Percentiles rank a stretch among this genome's conserved stretches.
Evolutionary conservation across 495 filamentous ascomycete species (phyloP).

Genomic region (Daldinia concentrica): DNA sequence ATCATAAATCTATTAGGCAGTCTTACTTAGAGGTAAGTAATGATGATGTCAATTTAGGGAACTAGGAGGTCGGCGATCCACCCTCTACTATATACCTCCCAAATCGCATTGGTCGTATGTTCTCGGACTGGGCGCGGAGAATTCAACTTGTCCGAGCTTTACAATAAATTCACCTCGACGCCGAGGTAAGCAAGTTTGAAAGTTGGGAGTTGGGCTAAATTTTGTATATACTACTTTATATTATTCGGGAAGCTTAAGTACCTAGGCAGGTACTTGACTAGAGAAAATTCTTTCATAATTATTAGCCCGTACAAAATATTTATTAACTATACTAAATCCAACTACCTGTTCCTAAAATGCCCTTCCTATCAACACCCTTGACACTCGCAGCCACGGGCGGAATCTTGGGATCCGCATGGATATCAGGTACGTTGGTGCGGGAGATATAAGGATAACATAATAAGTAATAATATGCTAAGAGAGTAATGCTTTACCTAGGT

Average conservation of each 20-base stretch:
- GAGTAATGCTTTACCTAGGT: constrained; percentile 37
- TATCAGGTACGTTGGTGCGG: constrained; percentile 35
- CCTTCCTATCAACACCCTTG: constrained; percentile 40
- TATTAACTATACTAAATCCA: neutral
- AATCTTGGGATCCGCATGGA: constrained; percentile 43
- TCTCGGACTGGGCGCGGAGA: constrained; percentile 17
- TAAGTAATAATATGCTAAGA: neutral
- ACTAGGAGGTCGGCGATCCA: neutral
- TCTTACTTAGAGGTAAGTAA: neutral
- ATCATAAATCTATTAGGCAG: too few relatives aligned
- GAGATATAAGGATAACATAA: neutral
- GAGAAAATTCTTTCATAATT: too few relatives aligned
- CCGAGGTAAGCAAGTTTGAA: neutral
- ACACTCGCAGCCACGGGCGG: constrained; percentile 39
- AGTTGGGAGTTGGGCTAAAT: neutral
- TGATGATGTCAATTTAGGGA: neutral
- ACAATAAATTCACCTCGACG: neutral
- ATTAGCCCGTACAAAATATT: too few relatives aligned
- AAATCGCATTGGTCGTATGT: neutral
- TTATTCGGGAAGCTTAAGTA: too few relatives aligned
- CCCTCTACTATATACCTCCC: neutral
- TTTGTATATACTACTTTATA: neutral
- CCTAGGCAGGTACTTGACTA: too few relatives aligned
- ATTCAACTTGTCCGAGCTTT: constrained; percentile 33
- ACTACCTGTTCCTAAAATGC: constrained; percentile 28